Evolutionary conservation across 768 basidiomycete genomes (phyloP), one percentile per base, ranked within the genome.

Genomic region (Lactarius psammicola): DNA sequence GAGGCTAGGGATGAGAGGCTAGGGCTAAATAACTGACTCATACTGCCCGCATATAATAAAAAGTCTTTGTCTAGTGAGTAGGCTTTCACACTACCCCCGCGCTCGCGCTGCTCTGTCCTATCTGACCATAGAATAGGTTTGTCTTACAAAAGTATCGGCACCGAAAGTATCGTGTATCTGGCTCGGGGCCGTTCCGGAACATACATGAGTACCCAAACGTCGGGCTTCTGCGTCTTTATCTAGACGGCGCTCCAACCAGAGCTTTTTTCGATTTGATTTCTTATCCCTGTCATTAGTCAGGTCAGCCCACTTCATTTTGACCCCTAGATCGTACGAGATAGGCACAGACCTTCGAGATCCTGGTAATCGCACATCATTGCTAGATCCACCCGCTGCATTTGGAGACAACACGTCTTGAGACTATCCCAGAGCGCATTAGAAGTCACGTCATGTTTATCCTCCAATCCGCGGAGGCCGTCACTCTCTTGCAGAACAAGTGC

Each of bases 401-500:
- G 87, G 74, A 94, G 72, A 74, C 92, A 92, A 42, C 88, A 86
- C 46, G 87, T 92, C 76, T 87, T 87, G 69, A 98, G 77, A 72
- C 89, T 92, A 59, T 94, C 91, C 96, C 96, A 98, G 46, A 98
- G 77, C 2, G 89, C 83, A 20, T 81, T 82, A 30, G 90, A 88
- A 2, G 87, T 89, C 55, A 95, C 85, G 9, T 90, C 91, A 46
- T 88, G 86, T 49, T 77, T 79, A 59, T 85, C 81, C 59, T 83
- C 81, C 66, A 75, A 71, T 3, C 79, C 82, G n/a, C 72, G 72
- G n/a, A 88, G 81, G 10, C 87, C 84, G 70, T 98, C 95, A 57
- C 85, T 86, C 66, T 95, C 92, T 75, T 99, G 97, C 30, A 98
- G 78, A 44, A 89, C 81, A 2, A 99, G 82, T 7, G 96, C 95